Conservation (phyloP, 257 asterid genomes). For the Capsicum chinense region DNA sequence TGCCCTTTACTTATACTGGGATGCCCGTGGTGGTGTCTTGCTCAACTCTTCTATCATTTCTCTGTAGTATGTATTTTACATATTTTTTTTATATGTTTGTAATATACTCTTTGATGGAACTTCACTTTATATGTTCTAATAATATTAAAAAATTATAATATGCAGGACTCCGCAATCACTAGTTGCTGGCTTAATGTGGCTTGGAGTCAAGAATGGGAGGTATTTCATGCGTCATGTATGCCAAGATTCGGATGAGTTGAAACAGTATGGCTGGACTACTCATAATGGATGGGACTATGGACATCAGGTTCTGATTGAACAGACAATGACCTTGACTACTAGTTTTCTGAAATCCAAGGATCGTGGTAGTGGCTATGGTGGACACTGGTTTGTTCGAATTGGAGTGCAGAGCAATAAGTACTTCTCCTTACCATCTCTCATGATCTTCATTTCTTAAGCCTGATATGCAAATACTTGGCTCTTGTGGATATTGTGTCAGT, state of each 20-base stretch:
- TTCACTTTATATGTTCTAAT: too few species aligned
- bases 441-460: conserved; percentile 34
- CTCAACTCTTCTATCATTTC: too few species aligned
- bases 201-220: conserved; percentile 85
- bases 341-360: conserved; percentile 83
- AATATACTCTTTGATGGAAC: too few species aligned
- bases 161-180: conserved; percentile 84
- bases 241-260: conserved; percentile 86
- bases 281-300: conserved; percentile 98
- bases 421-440: conserved; percentile 39
- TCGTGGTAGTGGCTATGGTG: conserved; percentile 89
- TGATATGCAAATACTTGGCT: neutral
- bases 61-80: too few species aligned
- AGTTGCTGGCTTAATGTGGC: conserved; percentile 97
- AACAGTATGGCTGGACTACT: conserved; percentile 86
- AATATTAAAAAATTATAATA: too few species aligned
- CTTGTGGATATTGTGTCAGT: neutral
- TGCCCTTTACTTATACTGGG: too few species aligned
- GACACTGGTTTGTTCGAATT: conserved; percentile 92
- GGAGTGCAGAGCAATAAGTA: conserved; percentile 73
- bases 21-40: too few species aligned
- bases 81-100: too few species aligned
- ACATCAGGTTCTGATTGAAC: conserved; percentile 80
- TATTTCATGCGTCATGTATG: conserved; percentile 88
- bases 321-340: conserved; percentile 71